These are phyloP conservation scores for Debaryomycetaceae sp. DNA, from an alignment of 1,139 yeast genomes.

Conservation along the genomic window DNA sequence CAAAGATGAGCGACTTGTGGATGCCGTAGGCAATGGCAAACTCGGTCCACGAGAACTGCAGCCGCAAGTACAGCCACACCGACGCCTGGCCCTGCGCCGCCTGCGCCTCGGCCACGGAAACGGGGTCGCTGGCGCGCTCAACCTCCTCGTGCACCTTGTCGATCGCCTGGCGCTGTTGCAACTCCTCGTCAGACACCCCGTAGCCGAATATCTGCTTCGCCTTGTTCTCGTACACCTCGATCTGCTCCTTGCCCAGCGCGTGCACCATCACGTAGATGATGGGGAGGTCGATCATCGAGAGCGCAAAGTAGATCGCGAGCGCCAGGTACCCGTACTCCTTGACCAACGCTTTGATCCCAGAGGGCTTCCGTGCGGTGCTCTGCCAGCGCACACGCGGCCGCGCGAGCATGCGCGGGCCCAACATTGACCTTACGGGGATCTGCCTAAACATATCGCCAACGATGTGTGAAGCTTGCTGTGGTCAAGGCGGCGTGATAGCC, in stretches of 20 bases:
- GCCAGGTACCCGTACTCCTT: conserved; percentile 92
- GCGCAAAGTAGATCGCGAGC: conserved; percentile 71
- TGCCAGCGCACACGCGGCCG: too few relatives aligned
- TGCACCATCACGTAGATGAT: conserved; percentile 79
- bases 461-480: too few relatives aligned
- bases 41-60: conserved; percentile 55
- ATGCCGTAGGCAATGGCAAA: conserved; percentile 88
- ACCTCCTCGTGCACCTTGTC: conserved; percentile 22
- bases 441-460: too few relatives aligned
- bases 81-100: conserved; percentile 23
- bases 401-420: too few relatives aligned
- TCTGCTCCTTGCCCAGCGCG: conserved; percentile 77
- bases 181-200: conserved; percentile 42
- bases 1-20: conserved; percentile 78
- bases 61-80: conserved; percentile 22
- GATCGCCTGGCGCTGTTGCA: conserved; percentile 30
- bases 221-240: conserved; percentile 60
- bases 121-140: conserved; percentile 16
- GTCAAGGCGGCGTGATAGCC: too few relatives aligned
- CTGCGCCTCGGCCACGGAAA: conserved; percentile 19
- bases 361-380: conserved; percentile 26
- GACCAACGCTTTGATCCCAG: conserved; percentile 64
- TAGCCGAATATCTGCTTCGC: conserved; percentile 58
- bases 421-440: too few relatives aligned
- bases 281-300: conserved; percentile 76